Evolutionary conservation across 495 filamentous ascomycete species (phyloP), one percentile per base, ranked within the genome.

Genomic region (Aspergillus leporis): DNA sequence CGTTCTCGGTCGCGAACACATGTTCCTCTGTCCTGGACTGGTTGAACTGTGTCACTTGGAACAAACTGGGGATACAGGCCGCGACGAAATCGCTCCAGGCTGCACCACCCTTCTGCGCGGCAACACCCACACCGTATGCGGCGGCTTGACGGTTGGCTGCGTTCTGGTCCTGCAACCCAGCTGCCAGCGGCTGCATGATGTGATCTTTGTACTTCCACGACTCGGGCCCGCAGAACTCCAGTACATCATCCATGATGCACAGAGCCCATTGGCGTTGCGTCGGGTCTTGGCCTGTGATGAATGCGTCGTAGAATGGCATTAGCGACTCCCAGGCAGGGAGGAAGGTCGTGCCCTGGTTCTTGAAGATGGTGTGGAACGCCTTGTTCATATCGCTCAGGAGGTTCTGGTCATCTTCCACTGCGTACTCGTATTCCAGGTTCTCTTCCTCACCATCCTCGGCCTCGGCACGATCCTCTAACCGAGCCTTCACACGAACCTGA

Each of bases 361-460:
- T 97, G 80, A 98, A 98, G 65, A 99, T 92, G 46, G 90, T 94
- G 73, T 99, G 95, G 84, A 96, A 99, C 0, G 95, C 92, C 79
- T 99, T 99, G 86, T 98, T 99, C 95, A 99, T 99, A 68, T 99
- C 95, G 9, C 93, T 96, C 49, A 99, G 85, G 21, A 99, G 78
- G 25, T 91, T 93, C 71, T 98, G 94, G 69, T 99, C 95, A 63
- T 99, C 95, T 73, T 99, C 95, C 34, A 99, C 90, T 6, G 95
- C 95, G 65, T 94, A 89, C 51, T 78, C 76, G 53, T 71, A 73
- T 23, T 78, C 75, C 5, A 93, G 72, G 50, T 87, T 84, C 54
- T 93, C 88, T 62, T 96, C 92, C 54, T 92, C 90, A 47, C 85
- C 91, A 41, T 95, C 93, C 45, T 94, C 93, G 4, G 87, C 83